Base-by-base conservation (phyloP, 768 basidiomycete genomes). In the Mycena haematopus region DNA sequence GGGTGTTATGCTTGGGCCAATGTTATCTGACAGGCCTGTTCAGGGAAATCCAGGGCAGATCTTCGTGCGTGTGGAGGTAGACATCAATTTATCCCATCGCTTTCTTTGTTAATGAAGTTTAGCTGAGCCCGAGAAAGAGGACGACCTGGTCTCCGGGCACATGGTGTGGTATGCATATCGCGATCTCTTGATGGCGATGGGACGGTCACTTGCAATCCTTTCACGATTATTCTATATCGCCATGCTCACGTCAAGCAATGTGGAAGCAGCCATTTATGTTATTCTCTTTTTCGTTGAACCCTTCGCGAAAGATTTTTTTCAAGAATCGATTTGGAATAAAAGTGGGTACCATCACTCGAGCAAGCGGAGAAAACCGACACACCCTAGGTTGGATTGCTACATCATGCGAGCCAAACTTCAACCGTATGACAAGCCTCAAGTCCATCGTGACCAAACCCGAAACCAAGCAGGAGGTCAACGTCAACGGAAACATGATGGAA, bases 81-180 rank as follows among this genome's bases (percentile, higher is more conserved):
- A 14, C 22, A 22, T 33, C 38, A n/a, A 15, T 33, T 31, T n/a
- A 38, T 8, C 14, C 17, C 27, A 21, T n/a, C n/a, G n/a, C 8
- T 19, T 42, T 47, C n/a, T 9, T 15, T 31, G 19, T 31, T 50
- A 17, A 50, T 31, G 31, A 5, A 6, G 17, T 42, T 21, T 19
- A 55, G 59, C 35, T 8, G 17, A 27, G 14, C 17, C 15, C 3
- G 25, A 38, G 19, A 22, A 47, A 2, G 13, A 53, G 13, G 17
- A 54, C 2, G 24, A 47, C 9, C 24, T 60, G 7, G n/a, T 53
- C 44, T 2, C 29, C 6, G 6, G 24, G 11, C 29, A 31, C 29
- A 42, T 14, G 11, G 60, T 50, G 5, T 61, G 52, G 45, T 61
- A 50, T 21, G 21, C 19, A 10, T 61, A 61, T 42, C 60, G 36